phyloP scores from a whole-genome alignment of 2,329 filamentous ascomycete genomes.

The Lecanosticta acicola region DNA sequence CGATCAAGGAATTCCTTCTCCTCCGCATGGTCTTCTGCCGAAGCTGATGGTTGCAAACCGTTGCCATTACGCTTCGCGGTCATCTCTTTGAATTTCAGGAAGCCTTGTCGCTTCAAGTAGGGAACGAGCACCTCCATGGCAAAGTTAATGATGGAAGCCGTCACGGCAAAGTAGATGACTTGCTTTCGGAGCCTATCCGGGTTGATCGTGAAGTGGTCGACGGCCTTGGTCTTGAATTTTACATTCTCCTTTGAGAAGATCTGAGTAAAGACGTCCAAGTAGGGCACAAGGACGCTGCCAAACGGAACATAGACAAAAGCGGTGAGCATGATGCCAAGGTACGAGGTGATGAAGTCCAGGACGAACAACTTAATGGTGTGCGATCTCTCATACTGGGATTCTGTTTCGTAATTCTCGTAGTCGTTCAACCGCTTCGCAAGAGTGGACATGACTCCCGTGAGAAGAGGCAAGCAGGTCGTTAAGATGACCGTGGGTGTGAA shows the following conservation, averaged over 20 bases:
- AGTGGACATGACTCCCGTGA: slow-evolving; percentile 67
- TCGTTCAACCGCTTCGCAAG: slow-evolving; percentile 73
- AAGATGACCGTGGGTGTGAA: slow-evolving; percentile 86
- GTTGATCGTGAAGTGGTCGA: slow-evolving; percentile 65
- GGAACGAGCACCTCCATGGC: slow-evolving; percentile 79
- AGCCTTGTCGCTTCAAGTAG: slow-evolving; percentile 71
- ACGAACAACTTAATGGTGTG: slow-evolving; percentile 92
- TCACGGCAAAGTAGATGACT: slow-evolving; percentile 93
- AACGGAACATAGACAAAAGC: slow-evolving; percentile 95
- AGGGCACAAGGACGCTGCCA: slow-evolving; percentile 73
- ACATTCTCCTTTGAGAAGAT: slow-evolving; percentile 72
- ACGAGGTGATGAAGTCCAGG: slow-evolving; percentile 93
- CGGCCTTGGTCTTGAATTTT: slow-evolving; percentile 54
- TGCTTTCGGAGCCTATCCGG: slow-evolving; percentile 78
- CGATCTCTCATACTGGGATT: slow-evolving; percentile 74
- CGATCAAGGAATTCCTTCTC: slow-evolving; percentile 75
- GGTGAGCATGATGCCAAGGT: slow-evolving; percentile 84
- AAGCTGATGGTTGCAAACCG: slow-evolving; percentile 34
- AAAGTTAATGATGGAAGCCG: slow-evolving; percentile 84
- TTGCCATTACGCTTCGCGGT: slow-evolving; percentile 53
- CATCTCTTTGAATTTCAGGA: slow-evolving; percentile 72
- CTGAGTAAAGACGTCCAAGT: slow-evolving; percentile 74
- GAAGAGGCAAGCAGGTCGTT: slow-evolving; percentile 72
- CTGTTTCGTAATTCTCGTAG: slow-evolving; percentile 87
- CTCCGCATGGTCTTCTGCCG: slow-evolving; percentile 62